A percentile compares a stretch with the other conserved stretches of the same genome.
Conservation (phyloP, 2,329 filamentous ascomycete genomes). For the Venturia oleaginea region DNA sequence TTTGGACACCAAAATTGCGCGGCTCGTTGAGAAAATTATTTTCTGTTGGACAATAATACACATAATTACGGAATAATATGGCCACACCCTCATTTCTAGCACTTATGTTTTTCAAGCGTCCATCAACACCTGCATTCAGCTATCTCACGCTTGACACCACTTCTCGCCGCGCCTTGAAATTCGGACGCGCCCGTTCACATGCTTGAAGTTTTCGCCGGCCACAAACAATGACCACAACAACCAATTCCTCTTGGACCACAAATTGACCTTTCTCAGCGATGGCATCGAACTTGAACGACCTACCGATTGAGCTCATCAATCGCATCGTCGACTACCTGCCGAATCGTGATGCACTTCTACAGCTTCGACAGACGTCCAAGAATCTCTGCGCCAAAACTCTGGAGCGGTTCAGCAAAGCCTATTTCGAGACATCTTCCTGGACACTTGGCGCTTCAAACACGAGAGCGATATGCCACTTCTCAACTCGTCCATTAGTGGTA, state of each 20-base stretch:
- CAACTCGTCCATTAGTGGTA: not conserved
- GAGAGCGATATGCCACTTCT: not conserved
- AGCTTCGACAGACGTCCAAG: not conserved
- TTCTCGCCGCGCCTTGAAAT: too few species aligned
- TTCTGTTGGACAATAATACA: too few species aligned
- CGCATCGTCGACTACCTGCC: constrained; percentile 3
- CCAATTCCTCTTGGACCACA: not conserved
- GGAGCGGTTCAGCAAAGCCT: not conserved
- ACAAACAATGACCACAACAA: not conserved
- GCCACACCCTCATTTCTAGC: too few species aligned
- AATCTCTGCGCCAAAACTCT: constrained; percentile 3
- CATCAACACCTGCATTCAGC: too few species aligned
- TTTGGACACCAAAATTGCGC: too few species aligned
- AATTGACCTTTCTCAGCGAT: not conserved
- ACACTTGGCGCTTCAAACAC: not conserved
- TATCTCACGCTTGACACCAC: too few species aligned
- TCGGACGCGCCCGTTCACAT: too few species aligned
- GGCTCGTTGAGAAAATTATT: too few species aligned
- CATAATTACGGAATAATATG: too few species aligned
- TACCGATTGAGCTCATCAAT: not conserved
- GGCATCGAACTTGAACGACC: not conserved
- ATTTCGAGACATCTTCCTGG: not conserved
- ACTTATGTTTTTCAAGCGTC: too few species aligned
- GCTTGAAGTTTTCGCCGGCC: too few species aligned
- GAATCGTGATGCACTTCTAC: constrained; percentile 2